These are phyloP conservation scores for Prunus armeniaca DNA, from an alignment of 306 rosid species.

Conservation along the genomic window DNA sequence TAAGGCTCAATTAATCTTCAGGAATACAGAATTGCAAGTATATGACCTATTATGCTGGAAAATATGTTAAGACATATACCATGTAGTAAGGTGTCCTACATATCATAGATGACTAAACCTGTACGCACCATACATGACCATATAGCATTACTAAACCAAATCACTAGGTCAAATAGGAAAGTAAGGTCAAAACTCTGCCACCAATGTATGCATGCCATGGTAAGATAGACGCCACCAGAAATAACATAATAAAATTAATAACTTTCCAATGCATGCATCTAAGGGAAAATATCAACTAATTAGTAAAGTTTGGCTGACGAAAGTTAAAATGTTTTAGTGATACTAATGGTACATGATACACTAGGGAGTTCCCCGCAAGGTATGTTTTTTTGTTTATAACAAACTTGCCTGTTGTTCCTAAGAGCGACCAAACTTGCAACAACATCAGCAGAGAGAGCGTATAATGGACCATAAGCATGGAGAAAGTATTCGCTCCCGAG, in stretches of 20 bases:
- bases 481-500: conserved; percentile 94
- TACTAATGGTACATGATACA: conserved; percentile 7
- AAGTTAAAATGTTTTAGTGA: background rate
- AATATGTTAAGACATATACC: background rate
- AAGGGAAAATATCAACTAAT: conserved; percentile 7
- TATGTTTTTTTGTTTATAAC: background rate
- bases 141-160: background rate
- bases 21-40: background rate
- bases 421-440: conserved; percentile 91
- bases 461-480: conserved; percentile 98
- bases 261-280: background rate
- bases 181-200: background rate
- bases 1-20: background rate
- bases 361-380: conserved; percentile 1
- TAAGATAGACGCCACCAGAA: background rate
- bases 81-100: background rate
- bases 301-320: conserved; percentile 4
- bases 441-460: conserved; percentile 91
- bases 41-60: background rate
- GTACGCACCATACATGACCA: background rate
- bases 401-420: conserved; percentile 73
- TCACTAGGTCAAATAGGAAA: background rate
- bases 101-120: background rate
- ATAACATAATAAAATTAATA: background rate
- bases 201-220: background rate